Base-by-base conservation (phyloP, 2,329 filamentous ascomycete species). In the Neopestalotiopsis rosae region DNA sequence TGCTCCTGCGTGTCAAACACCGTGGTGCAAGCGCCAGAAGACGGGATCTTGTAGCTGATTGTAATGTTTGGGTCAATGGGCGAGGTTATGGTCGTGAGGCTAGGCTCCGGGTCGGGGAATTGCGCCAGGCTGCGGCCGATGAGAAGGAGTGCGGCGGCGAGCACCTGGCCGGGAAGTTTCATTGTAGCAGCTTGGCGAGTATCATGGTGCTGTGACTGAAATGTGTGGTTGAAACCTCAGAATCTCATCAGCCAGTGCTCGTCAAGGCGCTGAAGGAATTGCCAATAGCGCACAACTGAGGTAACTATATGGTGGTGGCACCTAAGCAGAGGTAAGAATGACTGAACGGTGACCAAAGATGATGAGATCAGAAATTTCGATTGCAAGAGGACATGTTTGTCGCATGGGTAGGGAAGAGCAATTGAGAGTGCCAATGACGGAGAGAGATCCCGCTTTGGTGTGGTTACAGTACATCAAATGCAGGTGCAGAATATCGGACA, bases 1-100 rank as follows among this genome's bases (percentile, higher is more conserved):
- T 93, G 91, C 77, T 90, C 86, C 78, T 94, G 91, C 1, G 82
- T 83, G 59, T 84, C 76, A 74, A 92, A 92, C 7, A 87, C 88
- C 1, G 91, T 93, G 61, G 83, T 86, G 78, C 92, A 94, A 13
- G 87, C 90, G 61, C 87, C 89, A 7, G 82, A 78, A 4, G 82
- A 78, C 4, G 87, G 85, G 45, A 85, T 81, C 75, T 91, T 93
- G 83, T 91, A 94, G 67, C 88, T 87, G 76, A 94, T 88, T 69
- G 87, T 90, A 75, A 94, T 88, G 72, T 87, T 86, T 34, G 82
- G 81, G 77, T 92, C 85, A 72, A 92, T 82, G 2, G 90, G 89
- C 20, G 91, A 92, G 32, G 79, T 79, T 68, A 92, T 84, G 59
- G 87, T 86, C 58, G 86, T 90, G 62, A 88, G 75, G 69, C 86